Conservation (phyloP, 2,329 filamentous ascomycete genomes). For the Aspergillus neoniger region DNA sequence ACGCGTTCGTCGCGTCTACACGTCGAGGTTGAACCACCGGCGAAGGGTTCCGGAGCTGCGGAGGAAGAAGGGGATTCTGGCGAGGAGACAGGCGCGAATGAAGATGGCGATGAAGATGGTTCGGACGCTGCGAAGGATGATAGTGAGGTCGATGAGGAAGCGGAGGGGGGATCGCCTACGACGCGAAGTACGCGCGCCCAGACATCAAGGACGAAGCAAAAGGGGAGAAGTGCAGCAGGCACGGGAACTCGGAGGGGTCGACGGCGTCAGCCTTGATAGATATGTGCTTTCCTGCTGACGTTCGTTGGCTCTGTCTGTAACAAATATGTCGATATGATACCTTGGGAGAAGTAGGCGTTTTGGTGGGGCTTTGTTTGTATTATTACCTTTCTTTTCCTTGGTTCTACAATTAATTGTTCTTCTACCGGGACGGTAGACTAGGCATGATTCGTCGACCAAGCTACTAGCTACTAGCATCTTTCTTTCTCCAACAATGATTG, state of each 20-base stretch:
- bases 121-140: slow-evolving; percentile 40
- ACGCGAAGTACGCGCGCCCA: slow-evolving; percentile 40
- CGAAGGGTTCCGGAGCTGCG: slow-evolving; percentile 31
- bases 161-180: slow-evolving; percentile 39
- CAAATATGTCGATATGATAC: slow-evolving; percentile 27
- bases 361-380: background rate
- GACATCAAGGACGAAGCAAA: slow-evolving; percentile 37
- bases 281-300: slow-evolving; percentile 10
- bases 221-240: slow-evolving; percentile 36
- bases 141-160: slow-evolving; percentile 42
- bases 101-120: slow-evolving; percentile 42
- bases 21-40: slow-evolving; percentile 39
- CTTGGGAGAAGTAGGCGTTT: slow-evolving; percentile 24
- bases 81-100: slow-evolving; percentile 41
- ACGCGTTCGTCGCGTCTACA: slow-evolving; percentile 44
- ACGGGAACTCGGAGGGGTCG: slow-evolving; percentile 39
- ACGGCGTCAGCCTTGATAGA: slow-evolving; percentile 30
- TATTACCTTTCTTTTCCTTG: background rate
- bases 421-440: background rate
- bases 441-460: background rate
- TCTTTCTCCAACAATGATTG: background rate
- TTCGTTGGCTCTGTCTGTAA: slow-evolving; percentile 4
- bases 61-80: slow-evolving; percentile 45
- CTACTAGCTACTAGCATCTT: background rate
- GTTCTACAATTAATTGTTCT: background rate